Conservation (phyloP, 1,284 basidiomycete genomes). For the Testicularia cyperi region DNA sequence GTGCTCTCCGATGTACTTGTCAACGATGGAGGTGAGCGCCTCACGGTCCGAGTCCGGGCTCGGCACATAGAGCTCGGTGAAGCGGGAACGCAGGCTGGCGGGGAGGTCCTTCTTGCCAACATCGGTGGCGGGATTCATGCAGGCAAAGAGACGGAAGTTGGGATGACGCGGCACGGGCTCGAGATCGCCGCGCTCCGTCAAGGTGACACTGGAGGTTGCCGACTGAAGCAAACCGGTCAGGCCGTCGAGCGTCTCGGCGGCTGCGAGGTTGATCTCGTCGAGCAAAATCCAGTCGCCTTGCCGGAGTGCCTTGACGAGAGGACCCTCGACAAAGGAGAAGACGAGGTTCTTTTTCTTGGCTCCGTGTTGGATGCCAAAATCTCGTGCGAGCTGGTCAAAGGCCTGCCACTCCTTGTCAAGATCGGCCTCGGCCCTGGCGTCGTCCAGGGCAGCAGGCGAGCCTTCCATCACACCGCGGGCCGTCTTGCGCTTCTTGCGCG, state of each 20-base stretch:
- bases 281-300: slow-evolving; percentile 92
- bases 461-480: slow-evolving; percentile 27
- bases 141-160: slow-evolving; percentile 94
- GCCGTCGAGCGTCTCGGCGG: slow-evolving; percentile 90
- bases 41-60: slow-evolving; percentile 90
- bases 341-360: slow-evolving; percentile 50
- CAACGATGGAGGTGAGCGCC: slow-evolving; percentile 82
- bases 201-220: slow-evolving; percentile 82
- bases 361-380: slow-evolving; percentile 68
- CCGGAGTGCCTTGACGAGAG: slow-evolving; percentile 85
- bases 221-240: slow-evolving; percentile 82
- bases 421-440: slow-evolving; percentile 27
- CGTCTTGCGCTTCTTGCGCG: slow-evolving; percentile 57
- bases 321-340: slow-evolving; percentile 94
- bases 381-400: slow-evolving; percentile 72
- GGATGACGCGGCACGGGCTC: slow-evolving; percentile 88
- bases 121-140: slow-evolving; percentile 99
- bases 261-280: slow-evolving; percentile 95
- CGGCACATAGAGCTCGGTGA: slow-evolving; percentile 93
- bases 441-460: slow-evolving; percentile 25
- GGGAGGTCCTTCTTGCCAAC: slow-evolving; percentile 97
- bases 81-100: slow-evolving; percentile 81
- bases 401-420: slow-evolving; percentile 55
- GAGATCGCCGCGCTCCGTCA: slow-evolving; percentile 90
- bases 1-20: slow-evolving; percentile 83